Conservation (phyloP, 805 yeast species). For the Teunomyces lycoperdinae region DNA sequence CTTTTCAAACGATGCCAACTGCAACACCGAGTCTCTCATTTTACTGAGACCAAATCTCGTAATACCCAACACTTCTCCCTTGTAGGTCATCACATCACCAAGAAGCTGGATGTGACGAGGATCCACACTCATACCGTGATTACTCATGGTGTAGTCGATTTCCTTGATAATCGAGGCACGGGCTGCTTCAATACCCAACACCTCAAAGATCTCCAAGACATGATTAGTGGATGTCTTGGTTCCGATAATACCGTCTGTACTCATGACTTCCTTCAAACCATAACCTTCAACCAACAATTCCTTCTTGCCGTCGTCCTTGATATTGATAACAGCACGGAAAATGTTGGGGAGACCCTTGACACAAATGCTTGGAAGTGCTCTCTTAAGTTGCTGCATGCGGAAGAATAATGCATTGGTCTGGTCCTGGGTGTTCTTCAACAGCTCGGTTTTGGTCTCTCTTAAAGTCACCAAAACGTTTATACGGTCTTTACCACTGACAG, state of each 20-base stretch:
- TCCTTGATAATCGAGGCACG: constrained; percentile 89
- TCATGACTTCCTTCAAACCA: constrained; percentile 94
- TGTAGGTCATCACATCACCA: constrained; percentile 98
- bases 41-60: constrained; percentile 97
- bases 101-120: constrained; percentile 97
- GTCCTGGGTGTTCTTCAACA: constrained; percentile 30
- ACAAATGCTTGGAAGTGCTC: constrained; percentile 81
- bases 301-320: constrained; percentile 78
- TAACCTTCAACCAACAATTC: constrained; percentile 97
- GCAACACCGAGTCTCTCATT: constrained; percentile 97
- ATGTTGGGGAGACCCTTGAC: constrained; percentile 92
- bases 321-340: constrained; percentile 94
- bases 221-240: constrained; percentile 87
- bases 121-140: constrained; percentile 99
- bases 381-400: constrained; percentile 84
- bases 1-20: constrained; percentile 95
- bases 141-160: constrained; percentile 96
- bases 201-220: constrained; percentile 82
- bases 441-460: constrained; percentile 36
- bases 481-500: constrained; percentile 60
- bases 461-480: constrained; percentile 60
- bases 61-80: constrained; percentile 97
- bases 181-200: constrained; percentile 97
- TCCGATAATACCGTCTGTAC: constrained; percentile 95
- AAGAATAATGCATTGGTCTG: constrained; percentile 60